Conservation (phyloP, 1,284 basidiomycete genomes). For the Cutaneotrichosporon dermatis region DNA sequence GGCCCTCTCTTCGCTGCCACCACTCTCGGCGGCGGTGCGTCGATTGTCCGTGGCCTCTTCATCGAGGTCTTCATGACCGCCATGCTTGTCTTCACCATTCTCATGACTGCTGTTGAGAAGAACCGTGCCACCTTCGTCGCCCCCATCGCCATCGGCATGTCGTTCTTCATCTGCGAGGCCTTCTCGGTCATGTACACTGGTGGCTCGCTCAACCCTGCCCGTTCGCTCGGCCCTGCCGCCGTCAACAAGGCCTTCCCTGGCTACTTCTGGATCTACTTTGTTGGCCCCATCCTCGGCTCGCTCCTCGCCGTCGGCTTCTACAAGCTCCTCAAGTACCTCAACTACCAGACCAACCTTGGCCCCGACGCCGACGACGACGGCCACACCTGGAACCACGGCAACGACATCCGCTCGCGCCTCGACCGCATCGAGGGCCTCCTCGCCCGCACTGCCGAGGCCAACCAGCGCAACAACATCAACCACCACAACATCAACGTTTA, state of each 20-base stretch:
- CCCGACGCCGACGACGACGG: conserved; percentile 24
- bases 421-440: conserved; percentile 26
- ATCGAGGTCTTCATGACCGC: conserved; percentile 52
- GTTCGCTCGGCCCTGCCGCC: conserved; percentile 48
- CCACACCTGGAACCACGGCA: conserved; percentile 7
- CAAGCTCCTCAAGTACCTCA: conserved; percentile 36
- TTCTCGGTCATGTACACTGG: conserved; percentile 49
- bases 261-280: conserved; percentile 49
- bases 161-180: conserved; percentile 52
- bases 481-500: too few relatives aligned
- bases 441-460: background rate
- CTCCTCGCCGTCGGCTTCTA: conserved; percentile 47
- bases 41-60: conserved; percentile 38
- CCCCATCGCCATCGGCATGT: conserved; percentile 54
- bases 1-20: conserved; percentile 45
- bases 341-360: conserved; percentile 30
- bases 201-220: conserved; percentile 47
- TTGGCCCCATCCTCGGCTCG: conserved; percentile 43
- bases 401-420: conserved; percentile 17
- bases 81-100: conserved; percentile 47
- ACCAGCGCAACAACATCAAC: too few relatives aligned
- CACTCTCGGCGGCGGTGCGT: conserved; percentile 41
- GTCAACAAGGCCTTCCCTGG: conserved; percentile 33
- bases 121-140: conserved; percentile 54
- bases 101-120: conserved; percentile 53